These are phyloP conservation scores for Colletotrichum viniferum DNA, from an alignment of 2,329 filamentous ascomycete species.

Conservation along the genomic window DNA sequence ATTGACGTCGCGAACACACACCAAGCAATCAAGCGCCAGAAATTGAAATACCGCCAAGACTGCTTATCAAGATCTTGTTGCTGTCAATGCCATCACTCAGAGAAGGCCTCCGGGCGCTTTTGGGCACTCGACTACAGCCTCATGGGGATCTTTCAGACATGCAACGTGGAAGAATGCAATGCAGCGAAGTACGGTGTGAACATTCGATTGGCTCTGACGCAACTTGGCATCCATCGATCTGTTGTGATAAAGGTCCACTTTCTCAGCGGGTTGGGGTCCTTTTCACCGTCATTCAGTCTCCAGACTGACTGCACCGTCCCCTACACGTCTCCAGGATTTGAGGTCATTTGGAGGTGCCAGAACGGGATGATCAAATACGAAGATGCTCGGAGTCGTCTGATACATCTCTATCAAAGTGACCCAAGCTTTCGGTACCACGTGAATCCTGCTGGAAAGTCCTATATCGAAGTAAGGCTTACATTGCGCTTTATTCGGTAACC, in stretches of 20 bases:
- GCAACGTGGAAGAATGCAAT: background rate
- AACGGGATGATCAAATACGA: rapidly evolving
- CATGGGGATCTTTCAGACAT: background rate
- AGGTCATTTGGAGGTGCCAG: background rate
- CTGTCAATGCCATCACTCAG: background rate
- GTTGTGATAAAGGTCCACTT: background rate
- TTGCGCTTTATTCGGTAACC: too few species aligned
- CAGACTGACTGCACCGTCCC: background rate
- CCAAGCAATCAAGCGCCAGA: background rate
- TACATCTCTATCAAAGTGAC: background rate
- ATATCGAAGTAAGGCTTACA: background rate
- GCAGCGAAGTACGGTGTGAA: background rate
- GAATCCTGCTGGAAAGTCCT: background rate
- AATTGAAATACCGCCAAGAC: background rate
- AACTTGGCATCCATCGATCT: background rate
- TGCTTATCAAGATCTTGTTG: background rate
- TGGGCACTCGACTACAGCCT: conserved; percentile 4
- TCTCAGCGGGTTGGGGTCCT: background rate
- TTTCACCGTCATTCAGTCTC: background rate
- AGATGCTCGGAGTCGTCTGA: background rate
- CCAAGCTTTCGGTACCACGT: background rate
- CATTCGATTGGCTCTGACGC: background rate
- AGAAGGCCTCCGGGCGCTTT: background rate
- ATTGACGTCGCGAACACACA: rapidly evolving
- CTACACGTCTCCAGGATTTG: background rate